Base-by-base conservation (phyloP, 2,329 filamentous ascomycete genomes). In the Bipolaris cookei region DNA sequence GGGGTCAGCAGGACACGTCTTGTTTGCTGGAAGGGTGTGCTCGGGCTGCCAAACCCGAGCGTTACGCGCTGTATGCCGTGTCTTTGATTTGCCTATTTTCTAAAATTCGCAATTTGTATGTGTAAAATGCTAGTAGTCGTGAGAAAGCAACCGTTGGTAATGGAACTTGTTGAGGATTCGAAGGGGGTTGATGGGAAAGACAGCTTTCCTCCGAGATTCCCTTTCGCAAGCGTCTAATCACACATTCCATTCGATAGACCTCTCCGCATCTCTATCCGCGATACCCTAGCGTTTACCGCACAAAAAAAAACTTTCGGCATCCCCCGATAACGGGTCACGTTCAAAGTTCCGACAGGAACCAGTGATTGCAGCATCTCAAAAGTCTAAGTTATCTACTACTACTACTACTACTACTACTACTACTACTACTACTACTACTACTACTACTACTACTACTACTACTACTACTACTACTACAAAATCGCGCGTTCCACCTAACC, bases 1-100 rank as follows among this genome's bases (percentile, higher is more conserved):
- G 21, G 57, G 38, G 59, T 65, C 62, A 63, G 60, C 59, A 62
- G 62, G 45, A 51, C 44, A 7, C 18, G 37, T 47, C 18, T 30
- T 35, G 51, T 52, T 61, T 51, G 51, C 43, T 49, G 16, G 6
- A 47, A 54, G 51, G 58, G 42, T 55, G 56, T 55, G 41, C 43
- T 58, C 28, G 56, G 53, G 56, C 56, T 56, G 47, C 52, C 18
- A 56, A 48, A 28, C 30, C 34, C 28, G 25, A 45, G 14, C 11
- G 6, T 32, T 54, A 58, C 44, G 45, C 51, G 51, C 51, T 45
- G 30, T 45, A 49, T 13, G 41, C 43, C 8, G 21, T 45, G 16
- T 20, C 37, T 49, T 20, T 39, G 28, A 35, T 47, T 54, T 25
- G 51, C 5, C 38, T 37, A 7, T 30, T 42, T 50, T 46, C 39